Evolutionary conservation across 2,329 filamentous ascomycete species (phyloP).

Genomic region (Neonectria punicea): DNA sequence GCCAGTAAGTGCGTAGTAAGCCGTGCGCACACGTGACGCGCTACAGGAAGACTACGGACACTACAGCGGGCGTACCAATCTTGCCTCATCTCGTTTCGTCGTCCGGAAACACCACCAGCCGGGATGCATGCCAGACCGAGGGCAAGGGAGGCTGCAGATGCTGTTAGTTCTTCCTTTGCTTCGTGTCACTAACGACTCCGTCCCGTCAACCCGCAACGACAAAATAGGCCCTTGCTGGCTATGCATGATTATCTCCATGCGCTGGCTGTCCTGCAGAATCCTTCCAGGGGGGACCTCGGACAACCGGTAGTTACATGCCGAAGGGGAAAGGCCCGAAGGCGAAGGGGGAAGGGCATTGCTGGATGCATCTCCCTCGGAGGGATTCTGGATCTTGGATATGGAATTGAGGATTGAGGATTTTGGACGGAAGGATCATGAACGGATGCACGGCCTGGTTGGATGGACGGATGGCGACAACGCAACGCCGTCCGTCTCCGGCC

Average conservation of each 20-base stretch:
- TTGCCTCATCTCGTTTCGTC: constrained; percentile 5
- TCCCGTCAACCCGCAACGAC: background rate
- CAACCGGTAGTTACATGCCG: constrained; percentile 3
- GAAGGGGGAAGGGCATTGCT: background rate
- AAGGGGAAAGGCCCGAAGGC: background rate
- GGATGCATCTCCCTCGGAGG: background rate
- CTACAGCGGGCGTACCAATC: constrained; percentile 1
- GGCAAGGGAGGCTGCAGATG: background rate
- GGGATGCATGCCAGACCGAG: constrained; percentile 1
- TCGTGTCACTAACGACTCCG: background rate
- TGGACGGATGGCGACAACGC: constrained; percentile 6
- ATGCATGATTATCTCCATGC: background rate
- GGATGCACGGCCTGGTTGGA: background rate
- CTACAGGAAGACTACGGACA: background rate
- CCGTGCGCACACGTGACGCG: constrained; percentile 1
- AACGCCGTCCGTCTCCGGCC: constrained; percentile 29
- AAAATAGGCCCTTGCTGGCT: background rate
- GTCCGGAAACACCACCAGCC: constrained; percentile 13
- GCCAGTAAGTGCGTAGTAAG: background rate
- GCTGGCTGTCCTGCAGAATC: background rate
- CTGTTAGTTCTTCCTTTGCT: background rate
- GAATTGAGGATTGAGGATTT: background rate
- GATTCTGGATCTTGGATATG: constrained; percentile 1
- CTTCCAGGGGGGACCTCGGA: background rate
- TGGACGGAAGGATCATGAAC: background rate